phyloP scores from a whole-genome alignment of 2,329 filamentous ascomycete species.

The Hypoxylon sp. region DNA sequence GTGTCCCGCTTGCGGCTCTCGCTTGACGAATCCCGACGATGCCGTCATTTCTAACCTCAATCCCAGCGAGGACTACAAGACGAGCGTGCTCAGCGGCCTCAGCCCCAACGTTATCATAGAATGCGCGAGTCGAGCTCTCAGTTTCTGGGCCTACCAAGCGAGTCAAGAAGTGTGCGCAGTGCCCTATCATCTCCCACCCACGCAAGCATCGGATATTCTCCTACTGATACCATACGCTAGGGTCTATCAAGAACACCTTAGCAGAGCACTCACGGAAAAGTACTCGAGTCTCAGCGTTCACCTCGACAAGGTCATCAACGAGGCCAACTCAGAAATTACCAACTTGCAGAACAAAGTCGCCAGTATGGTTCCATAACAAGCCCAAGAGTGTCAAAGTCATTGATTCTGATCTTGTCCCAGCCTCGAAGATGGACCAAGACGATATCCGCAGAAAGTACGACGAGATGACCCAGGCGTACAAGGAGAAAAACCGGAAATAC shows the following conservation, averaged over 20 bases:
- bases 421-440: constrained; percentile 68
- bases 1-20: constrained; percentile 80
- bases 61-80: constrained; percentile 89
- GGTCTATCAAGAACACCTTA: constrained; percentile 79
- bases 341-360: constrained; percentile 70
- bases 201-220: neutral
- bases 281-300: constrained; percentile 69
- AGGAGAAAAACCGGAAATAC: constrained; percentile 75
- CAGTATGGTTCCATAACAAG: constrained; percentile 56
- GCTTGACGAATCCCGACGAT: constrained; percentile 76
- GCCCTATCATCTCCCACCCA: neutral
- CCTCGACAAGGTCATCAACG: constrained; percentile 75
- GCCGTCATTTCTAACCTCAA: constrained; percentile 75
- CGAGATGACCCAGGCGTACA: constrained; percentile 70
- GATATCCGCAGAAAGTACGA: constrained; percentile 74
- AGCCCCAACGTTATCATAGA: constrained; percentile 86
- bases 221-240: constrained; percentile 49
- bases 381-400: constrained; percentile 9
- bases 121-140: constrained; percentile 78
- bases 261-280: constrained; percentile 76
- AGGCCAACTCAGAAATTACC: constrained; percentile 77
- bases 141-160: constrained; percentile 88
- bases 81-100: constrained; percentile 82
- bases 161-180: constrained; percentile 78
- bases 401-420: constrained; percentile 40